Conservation (phyloP, 306 rosid species). For the Trifolium pratense region DNA sequence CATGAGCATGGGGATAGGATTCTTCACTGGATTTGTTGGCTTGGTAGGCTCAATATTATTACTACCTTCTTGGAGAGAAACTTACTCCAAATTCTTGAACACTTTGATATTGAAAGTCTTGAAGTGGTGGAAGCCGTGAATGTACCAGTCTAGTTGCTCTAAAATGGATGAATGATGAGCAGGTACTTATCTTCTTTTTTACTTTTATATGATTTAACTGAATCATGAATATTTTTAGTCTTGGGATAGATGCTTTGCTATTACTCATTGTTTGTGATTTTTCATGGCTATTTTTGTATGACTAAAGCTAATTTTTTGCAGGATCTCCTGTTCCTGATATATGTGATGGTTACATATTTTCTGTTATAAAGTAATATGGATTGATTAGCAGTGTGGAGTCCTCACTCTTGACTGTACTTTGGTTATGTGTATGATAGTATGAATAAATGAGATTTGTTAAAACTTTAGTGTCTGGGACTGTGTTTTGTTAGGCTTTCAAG, state of each 20-base stretch:
- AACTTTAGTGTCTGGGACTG: not conserved
- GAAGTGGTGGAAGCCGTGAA: not conserved
- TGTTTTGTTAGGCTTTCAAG: not conserved
- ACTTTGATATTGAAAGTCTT: not conserved
- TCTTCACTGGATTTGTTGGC: conserved; percentile 19
- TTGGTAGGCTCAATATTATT: conserved; percentile 4
- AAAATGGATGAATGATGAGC: not conserved
- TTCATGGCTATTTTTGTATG: too few relatives aligned
- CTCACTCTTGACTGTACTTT: not conserved
- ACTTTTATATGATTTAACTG: not conserved
- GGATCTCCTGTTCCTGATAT: too few relatives aligned
- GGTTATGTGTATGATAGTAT: not conserved
- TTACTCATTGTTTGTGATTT: too few relatives aligned
- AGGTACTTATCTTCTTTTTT: not conserved
- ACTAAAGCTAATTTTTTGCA: too few relatives aligned
- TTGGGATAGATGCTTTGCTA: too few relatives aligned
- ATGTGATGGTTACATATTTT: not conserved
- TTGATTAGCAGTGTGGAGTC: not conserved
- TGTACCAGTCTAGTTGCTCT: not conserved
- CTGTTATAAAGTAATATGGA: not conserved
- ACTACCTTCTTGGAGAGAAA: conserved; percentile 15
- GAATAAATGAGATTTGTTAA: not conserved
- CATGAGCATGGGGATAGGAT: conserved; percentile 37
- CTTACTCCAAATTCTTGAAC: conserved; percentile 5
- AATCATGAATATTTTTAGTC: too few relatives aligned